A percentile compares a stretch with the other conserved stretches of the same genome.
These are phyloP conservation scores for Pleurotus giganteus DNA, from an alignment of 768 basidiomycete genomes.

Conservation along the genomic window DNA sequence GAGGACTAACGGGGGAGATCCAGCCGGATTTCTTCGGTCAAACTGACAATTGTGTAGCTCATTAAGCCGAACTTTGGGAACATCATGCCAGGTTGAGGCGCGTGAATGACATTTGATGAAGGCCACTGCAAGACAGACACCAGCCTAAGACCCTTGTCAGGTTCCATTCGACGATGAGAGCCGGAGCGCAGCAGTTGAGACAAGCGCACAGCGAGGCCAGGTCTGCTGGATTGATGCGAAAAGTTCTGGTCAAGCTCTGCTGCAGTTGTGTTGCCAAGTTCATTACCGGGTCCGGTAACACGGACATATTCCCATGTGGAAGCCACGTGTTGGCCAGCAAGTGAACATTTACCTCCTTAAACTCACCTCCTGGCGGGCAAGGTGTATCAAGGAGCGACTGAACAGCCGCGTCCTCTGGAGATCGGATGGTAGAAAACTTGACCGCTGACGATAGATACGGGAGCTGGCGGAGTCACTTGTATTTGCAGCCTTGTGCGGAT, in stretches of 20 bases:
- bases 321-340: too few species aligned
- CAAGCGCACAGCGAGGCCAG: background rate
- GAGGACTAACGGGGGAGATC: background rate
- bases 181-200: background rate
- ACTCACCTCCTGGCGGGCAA: too few species aligned
- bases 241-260: background rate
- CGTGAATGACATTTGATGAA: background rate
- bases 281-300: too few species aligned
- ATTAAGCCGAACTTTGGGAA: background rate
- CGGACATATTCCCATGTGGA: too few species aligned
- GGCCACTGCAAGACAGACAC: too few species aligned
- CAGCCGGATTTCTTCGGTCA: constrained; percentile 5
- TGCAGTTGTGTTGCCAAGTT: too few species aligned
- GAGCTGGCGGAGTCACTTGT: background rate
- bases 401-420: background rate
- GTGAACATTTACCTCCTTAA: too few species aligned
- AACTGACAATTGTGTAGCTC: background rate
- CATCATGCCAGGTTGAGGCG: background rate
- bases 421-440: too few species aligned
- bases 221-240: too few species aligned
- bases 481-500: background rate
- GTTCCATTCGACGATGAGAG: background rate
- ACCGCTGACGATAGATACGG: background rate
- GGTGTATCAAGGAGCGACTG: background rate
- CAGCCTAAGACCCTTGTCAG: background rate